A percentile compares a stretch with the other conserved stretches of the same genome.
These are phyloP conservation scores for Penicillium freii DNA, from an alignment of 2,329 filamentous ascomycete genomes.

Conservation along the genomic window DNA sequence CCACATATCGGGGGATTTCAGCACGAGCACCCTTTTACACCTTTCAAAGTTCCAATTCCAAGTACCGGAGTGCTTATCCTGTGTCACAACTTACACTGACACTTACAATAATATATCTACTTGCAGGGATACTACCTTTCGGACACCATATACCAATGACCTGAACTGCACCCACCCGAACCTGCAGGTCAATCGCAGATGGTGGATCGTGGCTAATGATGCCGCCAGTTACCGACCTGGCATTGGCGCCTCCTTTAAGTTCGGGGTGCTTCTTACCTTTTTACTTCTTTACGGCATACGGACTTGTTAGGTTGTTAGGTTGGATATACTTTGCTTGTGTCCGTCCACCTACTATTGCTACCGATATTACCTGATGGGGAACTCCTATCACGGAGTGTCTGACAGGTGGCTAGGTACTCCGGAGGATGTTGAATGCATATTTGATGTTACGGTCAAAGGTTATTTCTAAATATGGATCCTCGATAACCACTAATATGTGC, in stretches of 20 bases:
- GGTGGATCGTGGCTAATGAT: slow-evolving; percentile 10
- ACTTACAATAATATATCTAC: background rate
- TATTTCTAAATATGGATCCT: background rate
- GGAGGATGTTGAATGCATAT: background rate
- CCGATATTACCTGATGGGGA: background rate
- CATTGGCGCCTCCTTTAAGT: background rate
- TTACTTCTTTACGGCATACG: background rate
- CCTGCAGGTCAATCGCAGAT: slow-evolving; percentile 6
- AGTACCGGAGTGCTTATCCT: background rate
- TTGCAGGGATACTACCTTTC: background rate
- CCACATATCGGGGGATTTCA: slow-evolving; percentile 11
- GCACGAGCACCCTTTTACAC: slow-evolving; percentile 4
- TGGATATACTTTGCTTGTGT: background rate
- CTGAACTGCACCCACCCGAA: slow-evolving; percentile 5
- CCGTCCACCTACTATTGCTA: background rate
- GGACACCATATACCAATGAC: background rate
- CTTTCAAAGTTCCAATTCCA: background rate
- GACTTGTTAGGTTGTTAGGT: background rate
- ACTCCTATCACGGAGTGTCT: background rate
- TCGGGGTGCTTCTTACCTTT: background rate
- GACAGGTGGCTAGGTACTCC: background rate
- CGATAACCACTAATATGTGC: background rate
- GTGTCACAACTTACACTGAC: background rate
- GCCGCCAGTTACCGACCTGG: background rate
- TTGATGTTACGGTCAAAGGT: no score